Conservation (phyloP, 345 rosid genomes). For the Eutrema yunnanense region DNA sequence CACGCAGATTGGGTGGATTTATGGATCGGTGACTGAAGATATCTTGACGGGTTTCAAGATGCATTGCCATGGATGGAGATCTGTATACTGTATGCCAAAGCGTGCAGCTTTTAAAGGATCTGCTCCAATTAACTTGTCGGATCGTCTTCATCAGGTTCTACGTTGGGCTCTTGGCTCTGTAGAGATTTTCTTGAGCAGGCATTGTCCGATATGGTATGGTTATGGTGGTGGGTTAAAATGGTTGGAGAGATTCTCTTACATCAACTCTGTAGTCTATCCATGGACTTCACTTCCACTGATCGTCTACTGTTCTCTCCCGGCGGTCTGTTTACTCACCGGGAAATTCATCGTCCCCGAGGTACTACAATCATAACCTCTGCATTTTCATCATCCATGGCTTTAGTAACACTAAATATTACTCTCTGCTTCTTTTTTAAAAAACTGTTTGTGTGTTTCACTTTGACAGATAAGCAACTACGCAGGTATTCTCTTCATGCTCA, state of each 20-base stretch:
- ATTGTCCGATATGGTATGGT: conserved; percentile 97
- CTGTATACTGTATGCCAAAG: conserved; percentile 93
- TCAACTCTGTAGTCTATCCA: conserved; percentile 90
- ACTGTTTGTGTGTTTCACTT: neutral
- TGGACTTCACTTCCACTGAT: conserved; percentile 87
- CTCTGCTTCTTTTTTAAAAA: neutral
- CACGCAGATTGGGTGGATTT: conserved; percentile 88
- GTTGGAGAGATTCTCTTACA: conserved; percentile 91
- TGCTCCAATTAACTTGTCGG: conserved; percentile 89
- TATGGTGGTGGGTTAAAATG: conserved; percentile 95
- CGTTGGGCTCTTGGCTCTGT: conserved; percentile 99
- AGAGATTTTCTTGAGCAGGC: conserved; percentile 91
- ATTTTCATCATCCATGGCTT: neutral
- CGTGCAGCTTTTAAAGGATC: conserved; percentile 92
- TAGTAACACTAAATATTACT: too few relatives aligned
- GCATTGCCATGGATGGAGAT: conserved; percentile 99
- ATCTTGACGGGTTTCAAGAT: conserved; percentile 92
- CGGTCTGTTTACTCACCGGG: conserved; percentile 90
- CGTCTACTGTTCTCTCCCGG: conserved; percentile 88
- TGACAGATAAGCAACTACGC: conserved; percentile 95
- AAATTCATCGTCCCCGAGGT: conserved; percentile 98
- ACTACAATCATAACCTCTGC: conserved; percentile 1
- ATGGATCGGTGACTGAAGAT: conserved; percentile 95
- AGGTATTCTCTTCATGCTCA: conserved; percentile 63
- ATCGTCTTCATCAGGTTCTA: conserved; percentile 93